Evolutionary conservation across 2,329 filamentous ascomycete genomes (phyloP), one percentile per base, ranked within the genome.

Genomic region (Exophiala sideris): DNA sequence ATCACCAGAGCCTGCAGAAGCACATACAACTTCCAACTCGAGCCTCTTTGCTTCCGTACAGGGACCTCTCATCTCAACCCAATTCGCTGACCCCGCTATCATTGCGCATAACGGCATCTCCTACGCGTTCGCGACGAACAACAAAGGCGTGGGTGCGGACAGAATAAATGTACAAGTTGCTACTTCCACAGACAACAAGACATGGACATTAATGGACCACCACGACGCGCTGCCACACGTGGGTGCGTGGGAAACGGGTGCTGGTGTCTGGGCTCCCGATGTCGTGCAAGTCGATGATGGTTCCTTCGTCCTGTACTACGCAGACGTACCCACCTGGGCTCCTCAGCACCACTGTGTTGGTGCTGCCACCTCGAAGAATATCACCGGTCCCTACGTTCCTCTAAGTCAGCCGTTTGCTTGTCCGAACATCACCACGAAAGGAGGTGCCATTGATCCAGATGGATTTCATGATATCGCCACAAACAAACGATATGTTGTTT

Each of bases 401-500:
- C 67, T 72, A 6, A 62, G 69, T 2, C 62, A 68, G 7, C 78
- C 81, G 0, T 71, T 84, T 33, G 76, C 76, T 14, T 86, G 84
- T 60, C 76, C 77, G 1, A 70, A 71, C 48, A 41, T 52, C 45
- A 38, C 36, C 10, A 50, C 52, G 4, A 64, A 73, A 48, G 83
- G 84, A 16, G 84, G 84, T 33, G 78, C 82, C 14, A 87, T 87
- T 62, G 85, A 88, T 62, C 72, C 84, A 0, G 73, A 79, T 0
- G 82, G 80, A 3, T 87, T 85, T 67, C 62, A 70, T 9, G 84
- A 87, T 63, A 65, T 66, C 9, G 44, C 51, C 12, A 75, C 77
- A 40, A 79, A 79, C 29, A 74, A 67, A 32, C 75, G 77, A 5
- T 87, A 85, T 64, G 74, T 87, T 4, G 70, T 80, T 8, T 88